A percentile compares a stretch with the other conserved stretches of the same genome.
Evolutionary conservation across 108 stramenopile species (phyloP).

Genomic region (Nitzschia sp.): DNA sequence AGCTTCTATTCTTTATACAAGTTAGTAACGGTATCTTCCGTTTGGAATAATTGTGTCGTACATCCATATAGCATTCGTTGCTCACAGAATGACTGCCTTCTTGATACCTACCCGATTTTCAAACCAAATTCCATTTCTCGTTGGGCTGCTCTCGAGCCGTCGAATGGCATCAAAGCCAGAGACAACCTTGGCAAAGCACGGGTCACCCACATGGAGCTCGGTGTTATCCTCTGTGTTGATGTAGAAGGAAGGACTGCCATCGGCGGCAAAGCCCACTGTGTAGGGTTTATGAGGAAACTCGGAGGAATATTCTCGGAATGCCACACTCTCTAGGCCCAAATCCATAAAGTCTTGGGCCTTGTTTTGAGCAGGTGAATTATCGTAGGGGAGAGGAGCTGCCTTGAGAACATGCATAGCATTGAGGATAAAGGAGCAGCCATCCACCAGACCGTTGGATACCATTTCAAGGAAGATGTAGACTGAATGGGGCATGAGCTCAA

Average conservation of each 20-base stretch:
- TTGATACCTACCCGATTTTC: conserved; percentile 45
- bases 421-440: conserved; percentile 52
- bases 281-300: conserved; percentile 70
- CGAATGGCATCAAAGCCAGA: conserved; percentile 61
- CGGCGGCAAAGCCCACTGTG: conserved; percentile 77
- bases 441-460: conserved; percentile 45
- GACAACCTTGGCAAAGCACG: conserved; percentile 73
- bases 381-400: conserved; percentile 54
- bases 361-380: conserved; percentile 19
- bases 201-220: conserved; percentile 65
- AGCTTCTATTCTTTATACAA: too few relatives aligned
- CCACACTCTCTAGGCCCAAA: conserved; percentile 49
- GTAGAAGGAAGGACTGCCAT: conserved; percentile 78
- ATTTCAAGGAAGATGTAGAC: conserved; percentile 69
- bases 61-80: too few relatives aligned
- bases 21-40: too few relatives aligned
- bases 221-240: conserved; percentile 87
- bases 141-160: conserved; percentile 42
- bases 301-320: conserved; percentile 71
- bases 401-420: conserved; percentile 59
- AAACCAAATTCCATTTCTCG: conserved; percentile 50
- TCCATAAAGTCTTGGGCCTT: conserved; percentile 49
- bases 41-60: too few relatives aligned
- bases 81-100: conserved; percentile 30
- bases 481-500: conserved; percentile 76